Conservation (phyloP, 2,329 filamentous ascomycete species). For the Remersonia thermophila region DNA sequence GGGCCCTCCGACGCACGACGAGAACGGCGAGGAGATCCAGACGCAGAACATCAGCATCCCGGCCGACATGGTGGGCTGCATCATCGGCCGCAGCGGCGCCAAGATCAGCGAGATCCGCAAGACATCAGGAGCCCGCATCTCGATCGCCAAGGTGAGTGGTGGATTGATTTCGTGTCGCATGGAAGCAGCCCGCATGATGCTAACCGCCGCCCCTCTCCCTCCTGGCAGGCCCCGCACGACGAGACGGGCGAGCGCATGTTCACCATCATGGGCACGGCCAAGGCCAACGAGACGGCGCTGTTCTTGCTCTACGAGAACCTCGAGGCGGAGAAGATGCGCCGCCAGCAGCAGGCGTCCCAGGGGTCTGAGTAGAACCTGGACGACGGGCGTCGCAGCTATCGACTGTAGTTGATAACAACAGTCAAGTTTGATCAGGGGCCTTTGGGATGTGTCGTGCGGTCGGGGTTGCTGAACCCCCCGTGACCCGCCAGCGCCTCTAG, state of each 20-base stretch:
- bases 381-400: constrained; percentile 11
- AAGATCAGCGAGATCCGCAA: constrained; percentile 99
- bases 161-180: neutral
- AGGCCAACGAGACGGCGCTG: constrained; percentile 88
- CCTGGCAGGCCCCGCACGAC: constrained; percentile 65
- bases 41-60: constrained; percentile 99
- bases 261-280: constrained; percentile 92
- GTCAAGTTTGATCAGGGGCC: constrained; percentile 13
- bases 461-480: constrained; percentile 10
- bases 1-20: constrained; percentile 77
- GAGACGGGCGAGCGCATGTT: constrained; percentile 99
- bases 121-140: constrained; percentile 91
- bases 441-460: constrained; percentile 8
- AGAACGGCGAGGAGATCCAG: constrained; percentile 94
- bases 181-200: neutral
- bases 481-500: constrained; percentile 20
- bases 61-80: constrained; percentile 98
- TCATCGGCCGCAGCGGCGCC: constrained; percentile 86
- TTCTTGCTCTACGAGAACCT: constrained; percentile 98
- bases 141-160: constrained; percentile 71
- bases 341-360: constrained; percentile 56
- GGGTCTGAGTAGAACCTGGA: constrained; percentile 34
- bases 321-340: constrained; percentile 97
- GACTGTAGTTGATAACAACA: constrained; percentile 18
- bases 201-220: too few species aligned